Evolutionary conservation across 176 grass and related monocot genomes (phyloP).

Genomic region (Oryza meyeriana): DNA sequence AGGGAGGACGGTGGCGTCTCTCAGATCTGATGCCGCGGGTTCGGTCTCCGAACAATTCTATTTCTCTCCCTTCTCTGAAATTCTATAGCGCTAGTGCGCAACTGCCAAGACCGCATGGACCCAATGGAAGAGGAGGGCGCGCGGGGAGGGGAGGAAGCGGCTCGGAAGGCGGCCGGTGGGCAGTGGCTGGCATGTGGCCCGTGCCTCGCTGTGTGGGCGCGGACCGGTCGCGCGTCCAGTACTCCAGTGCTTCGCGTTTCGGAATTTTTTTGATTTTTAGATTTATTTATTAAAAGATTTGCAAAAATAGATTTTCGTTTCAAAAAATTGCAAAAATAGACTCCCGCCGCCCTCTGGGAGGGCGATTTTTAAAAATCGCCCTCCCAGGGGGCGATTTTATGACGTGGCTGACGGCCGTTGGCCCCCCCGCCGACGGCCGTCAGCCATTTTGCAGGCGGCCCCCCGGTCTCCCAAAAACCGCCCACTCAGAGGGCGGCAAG

Average conservation of each 20-base stretch:
- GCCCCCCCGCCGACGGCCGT: too few relatives aligned
- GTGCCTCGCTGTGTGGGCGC: not conserved
- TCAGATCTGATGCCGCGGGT: constrained; percentile 51
- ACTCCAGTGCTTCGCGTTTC: not conserved
- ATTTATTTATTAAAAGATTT: too few relatives aligned
- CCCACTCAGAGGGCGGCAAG: too few relatives aligned
- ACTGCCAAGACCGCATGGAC: constrained; percentile 39
- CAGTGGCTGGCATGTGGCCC: constrained; percentile 37
- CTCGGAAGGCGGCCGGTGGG: constrained; percentile 26
- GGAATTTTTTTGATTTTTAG: too few relatives aligned
- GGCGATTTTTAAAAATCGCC: too few relatives aligned
- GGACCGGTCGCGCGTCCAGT: constrained; percentile 19
- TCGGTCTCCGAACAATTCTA: constrained; percentile 28
- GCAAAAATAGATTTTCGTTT: too few relatives aligned
- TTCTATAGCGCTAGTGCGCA: constrained; percentile 40
- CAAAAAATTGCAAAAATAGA: too few relatives aligned
- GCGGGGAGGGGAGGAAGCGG: constrained; percentile 31
- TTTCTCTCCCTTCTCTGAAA: not conserved
- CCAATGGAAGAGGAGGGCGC: not conserved
- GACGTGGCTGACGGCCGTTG: too few relatives aligned
- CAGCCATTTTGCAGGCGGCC: too few relatives aligned
- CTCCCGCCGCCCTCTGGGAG: too few relatives aligned
- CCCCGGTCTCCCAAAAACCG: too few relatives aligned
- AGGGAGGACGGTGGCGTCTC: constrained; percentile 5
- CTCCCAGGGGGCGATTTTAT: too few relatives aligned